Conservation (phyloP, 345 rosid genomes). For the Hibiscus syriacus region DNA sequence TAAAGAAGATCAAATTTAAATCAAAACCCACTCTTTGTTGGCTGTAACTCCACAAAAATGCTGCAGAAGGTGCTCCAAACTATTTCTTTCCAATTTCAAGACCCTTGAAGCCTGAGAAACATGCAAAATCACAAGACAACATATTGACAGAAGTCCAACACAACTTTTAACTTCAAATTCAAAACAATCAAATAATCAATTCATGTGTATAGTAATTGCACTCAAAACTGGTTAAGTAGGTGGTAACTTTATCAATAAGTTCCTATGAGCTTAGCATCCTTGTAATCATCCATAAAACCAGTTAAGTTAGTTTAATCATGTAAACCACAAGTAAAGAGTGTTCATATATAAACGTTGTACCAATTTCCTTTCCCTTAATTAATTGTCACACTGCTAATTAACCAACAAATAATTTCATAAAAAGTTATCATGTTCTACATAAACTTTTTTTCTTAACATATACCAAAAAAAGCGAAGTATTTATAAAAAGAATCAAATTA, state of each 20-base stretch:
- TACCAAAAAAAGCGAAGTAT: neutral
- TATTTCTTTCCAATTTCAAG: slow-evolving; percentile 78
- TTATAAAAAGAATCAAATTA: neutral
- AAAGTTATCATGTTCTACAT: neutral
- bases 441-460: neutral
- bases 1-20: slow-evolving; percentile 14
- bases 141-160: neutral
- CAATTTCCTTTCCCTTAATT: neutral
- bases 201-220: neutral
- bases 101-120: slow-evolving; percentile 73
- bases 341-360: neutral
- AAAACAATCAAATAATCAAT: neutral
- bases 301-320: neutral
- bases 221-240: neutral
- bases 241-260: neutral
- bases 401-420: neutral
- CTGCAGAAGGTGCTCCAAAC: slow-evolving; percentile 74
- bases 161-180: neutral
- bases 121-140: neutral
- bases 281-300: neutral
- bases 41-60: slow-evolving; percentile 75
- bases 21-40: slow-evolving; percentile 65
- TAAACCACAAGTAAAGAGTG: neutral
- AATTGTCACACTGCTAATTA: neutral
- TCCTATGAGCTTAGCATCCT: neutral